Base-by-base conservation (phyloP, 2,329 filamentous ascomycete species). In the Sphaerulina musiva region DNA sequence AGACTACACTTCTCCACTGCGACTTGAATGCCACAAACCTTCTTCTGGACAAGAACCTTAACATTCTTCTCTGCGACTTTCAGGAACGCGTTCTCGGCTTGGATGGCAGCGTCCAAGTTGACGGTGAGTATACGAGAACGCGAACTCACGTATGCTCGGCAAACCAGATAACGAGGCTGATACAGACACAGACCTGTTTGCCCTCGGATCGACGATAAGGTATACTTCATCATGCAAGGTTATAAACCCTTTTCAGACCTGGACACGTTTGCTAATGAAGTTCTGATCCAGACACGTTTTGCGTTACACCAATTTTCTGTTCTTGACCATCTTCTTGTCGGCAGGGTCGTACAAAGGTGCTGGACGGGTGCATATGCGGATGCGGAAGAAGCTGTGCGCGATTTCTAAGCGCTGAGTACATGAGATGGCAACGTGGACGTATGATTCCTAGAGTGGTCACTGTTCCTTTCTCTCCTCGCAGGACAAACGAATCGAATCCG, bases 171-270 rank as follows among this genome's bases (percentile, higher is more conserved):
- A n/a, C 42, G 42, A 40, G 7, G 46, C 46, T 20, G 17, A 10
- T 9, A 39, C 36, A 10, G 20, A 11, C 6, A 48, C 46, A 38
- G 46, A 48, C 6, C 20, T 48, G 4, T 48, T 48, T 23, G 46
- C 46, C 11, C 31, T 48, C 4, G 46, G 46, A 14, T 48, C 46
- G 32, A 40, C 32, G 32, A 39, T 17, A 17, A 17, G 14, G 14
- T 48, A 17, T 48, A 48, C 34, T 40, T 2, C 34, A 48, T 48
- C 17, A 48, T 48, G 46, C 32, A 39, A 48, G 46, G 46, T 10
- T 5, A 39, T 48, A 34, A 48, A 11, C 32, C 36, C 36, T 48
- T 48, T 31, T 17, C 46, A 39, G 46, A 41, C 17, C 46, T 39
- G 3, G 46, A 48, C 32, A 40, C 32, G 32, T 48, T 40, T 6